Base-by-base conservation (phyloP, 1,139 yeast species). In the Suhomyces kunorum region DNA sequence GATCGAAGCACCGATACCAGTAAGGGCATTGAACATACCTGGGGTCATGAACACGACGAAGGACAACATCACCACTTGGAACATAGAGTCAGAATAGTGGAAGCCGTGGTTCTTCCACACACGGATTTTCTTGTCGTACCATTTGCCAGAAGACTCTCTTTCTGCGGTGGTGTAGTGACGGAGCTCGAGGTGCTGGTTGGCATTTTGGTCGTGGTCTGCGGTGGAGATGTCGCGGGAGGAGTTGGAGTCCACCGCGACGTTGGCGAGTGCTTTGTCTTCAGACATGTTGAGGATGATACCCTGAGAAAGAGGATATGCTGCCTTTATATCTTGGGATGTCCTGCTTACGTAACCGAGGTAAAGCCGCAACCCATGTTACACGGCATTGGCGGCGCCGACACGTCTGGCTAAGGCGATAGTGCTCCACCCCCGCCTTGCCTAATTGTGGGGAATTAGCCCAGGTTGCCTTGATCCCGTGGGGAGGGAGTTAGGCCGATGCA, bases 11-110 rank as follows among this genome's bases (percentile, higher is more conserved):
- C 83, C 83, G 39, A 79, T 64, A 51, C 82, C 82, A 27, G 74
- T 53, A 40, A 78, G 64, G 36, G 83, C 81, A 48, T 77, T 77
- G 58, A 62, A 78, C 78, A 78, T 76, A 43, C 83, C 83, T 0
- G 81, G 80, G 15, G 79, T 71, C 67, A 76, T 62, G 54, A 78
- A 77, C 27, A 76, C 59, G 14, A 74, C 78, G 50, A 77, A 74
- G 8, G 80, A 64, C 48, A 74, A 61, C 64, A 76, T 59, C 23
- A 74, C 63, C 20, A 75, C 61, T 51, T 76, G 80, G 36, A 63
- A 53, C 63, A 70, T 67, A 35, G 76, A 65, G 46, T 62, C 55
- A 4, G 80, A 73, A 55, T 70, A 76, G 8, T 66, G 63, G 65
- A 42, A 41, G 53, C 55, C 12, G 58, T 47, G 8, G n/a, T 14